A percentile compares a stretch with the other conserved stretches of the same genome.
Evolutionary conservation across 1,284 basidiomycete genomes (phyloP).

Genomic region (Cystobasidium slooffiae): DNA sequence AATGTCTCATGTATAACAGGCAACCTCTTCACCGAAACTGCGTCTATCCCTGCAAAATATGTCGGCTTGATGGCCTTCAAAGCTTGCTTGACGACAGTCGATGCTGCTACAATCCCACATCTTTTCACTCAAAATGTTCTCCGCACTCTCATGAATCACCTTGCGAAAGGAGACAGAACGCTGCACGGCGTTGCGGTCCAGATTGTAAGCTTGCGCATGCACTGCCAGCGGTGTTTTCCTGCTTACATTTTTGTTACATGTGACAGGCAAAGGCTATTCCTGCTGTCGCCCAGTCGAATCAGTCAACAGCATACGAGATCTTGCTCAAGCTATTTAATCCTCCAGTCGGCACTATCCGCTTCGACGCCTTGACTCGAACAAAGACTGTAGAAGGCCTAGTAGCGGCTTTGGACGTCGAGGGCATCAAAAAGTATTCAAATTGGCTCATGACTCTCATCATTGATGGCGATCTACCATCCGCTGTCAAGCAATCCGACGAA

Average conservation of each 20-base stretch:
- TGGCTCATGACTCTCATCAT: constrained; percentile 69
- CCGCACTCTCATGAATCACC: constrained; percentile 94
- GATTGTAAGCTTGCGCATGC: constrained; percentile 62
- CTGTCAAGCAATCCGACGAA: constrained; percentile 53
- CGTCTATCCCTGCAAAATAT: constrained; percentile 7
- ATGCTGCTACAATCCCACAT: constrained; percentile 64
- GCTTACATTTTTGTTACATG: constrained; percentile 16
- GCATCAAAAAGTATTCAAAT: constrained; percentile 76
- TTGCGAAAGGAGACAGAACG: constrained; percentile 82
- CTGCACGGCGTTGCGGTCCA: constrained; percentile 84
- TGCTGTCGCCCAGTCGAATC: constrained; percentile 73
- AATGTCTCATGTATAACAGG: neutral
- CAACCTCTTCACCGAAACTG: constrained; percentile 32
- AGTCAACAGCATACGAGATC: constrained; percentile 79
- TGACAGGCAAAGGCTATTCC: constrained; percentile 70
- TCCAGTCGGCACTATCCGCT: constrained; percentile 72
- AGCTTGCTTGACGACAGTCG: constrained; percentile 10
- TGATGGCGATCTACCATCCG: constrained; percentile 12
- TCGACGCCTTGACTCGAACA: constrained; percentile 88
- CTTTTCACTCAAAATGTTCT: constrained; percentile 95
- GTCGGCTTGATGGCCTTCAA: constrained; percentile 45
- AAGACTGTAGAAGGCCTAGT: constrained; percentile 90
- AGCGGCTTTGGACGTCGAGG: constrained; percentile 71
- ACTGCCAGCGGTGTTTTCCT: constrained; percentile 21
- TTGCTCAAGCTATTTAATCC: constrained; percentile 59